Percentiles rank a stretch among this genome's conserved stretches.
Conservation (phyloP, 1,284 basidiomycete genomes). For the Blastosporella zonata region DNA sequence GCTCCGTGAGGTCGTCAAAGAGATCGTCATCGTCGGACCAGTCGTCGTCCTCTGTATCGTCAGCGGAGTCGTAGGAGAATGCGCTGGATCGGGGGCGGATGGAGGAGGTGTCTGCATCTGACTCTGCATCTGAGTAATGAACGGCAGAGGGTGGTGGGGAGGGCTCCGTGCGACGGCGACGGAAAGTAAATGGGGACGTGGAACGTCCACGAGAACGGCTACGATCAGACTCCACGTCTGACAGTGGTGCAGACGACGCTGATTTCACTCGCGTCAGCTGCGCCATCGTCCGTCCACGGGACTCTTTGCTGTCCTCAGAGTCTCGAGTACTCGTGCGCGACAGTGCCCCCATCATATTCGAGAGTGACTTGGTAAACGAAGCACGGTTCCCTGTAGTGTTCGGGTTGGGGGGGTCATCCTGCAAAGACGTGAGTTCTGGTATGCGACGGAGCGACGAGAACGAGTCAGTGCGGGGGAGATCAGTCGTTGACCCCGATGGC, state of each 20-base stretch:
- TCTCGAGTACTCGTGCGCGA: constrained; percentile 47
- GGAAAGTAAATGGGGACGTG: constrained; percentile 67
- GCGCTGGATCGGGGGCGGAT: constrained; percentile 49
- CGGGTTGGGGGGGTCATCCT: constrained; percentile 31
- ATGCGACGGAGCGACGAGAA: constrained; percentile 23
- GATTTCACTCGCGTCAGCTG: constrained; percentile 46
- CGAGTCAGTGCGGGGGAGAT: constrained; percentile 21
- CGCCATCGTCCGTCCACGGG: constrained; percentile 54
- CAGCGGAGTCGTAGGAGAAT: constrained; percentile 54
- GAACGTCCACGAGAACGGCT: constrained; percentile 59
- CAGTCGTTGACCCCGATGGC: constrained; percentile 1
- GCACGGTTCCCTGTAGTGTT: constrained; percentile 32
- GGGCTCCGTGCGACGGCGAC: constrained; percentile 54
- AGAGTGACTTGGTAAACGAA: constrained; percentile 59
- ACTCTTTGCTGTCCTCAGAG: constrained; percentile 41
- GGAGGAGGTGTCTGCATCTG: constrained; percentile 25
- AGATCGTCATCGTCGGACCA: constrained; percentile 15
- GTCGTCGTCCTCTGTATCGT: constrained; percentile 55
- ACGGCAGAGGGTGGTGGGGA: constrained; percentile 74
- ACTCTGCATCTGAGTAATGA: constrained; percentile 62
- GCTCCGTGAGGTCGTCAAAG: constrained; percentile 73
- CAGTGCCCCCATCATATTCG: constrained; percentile 69
- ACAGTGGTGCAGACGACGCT: constrained; percentile 41
- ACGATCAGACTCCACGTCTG: constrained; percentile 29
- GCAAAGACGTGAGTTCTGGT: constrained; percentile 26